A percentile compares a stretch with the other conserved stretches of the same genome.
Evolutionary conservation across 352 stramenopile genomes (phyloP).

Genomic region (Globisporangium paroecandrum): DNA sequence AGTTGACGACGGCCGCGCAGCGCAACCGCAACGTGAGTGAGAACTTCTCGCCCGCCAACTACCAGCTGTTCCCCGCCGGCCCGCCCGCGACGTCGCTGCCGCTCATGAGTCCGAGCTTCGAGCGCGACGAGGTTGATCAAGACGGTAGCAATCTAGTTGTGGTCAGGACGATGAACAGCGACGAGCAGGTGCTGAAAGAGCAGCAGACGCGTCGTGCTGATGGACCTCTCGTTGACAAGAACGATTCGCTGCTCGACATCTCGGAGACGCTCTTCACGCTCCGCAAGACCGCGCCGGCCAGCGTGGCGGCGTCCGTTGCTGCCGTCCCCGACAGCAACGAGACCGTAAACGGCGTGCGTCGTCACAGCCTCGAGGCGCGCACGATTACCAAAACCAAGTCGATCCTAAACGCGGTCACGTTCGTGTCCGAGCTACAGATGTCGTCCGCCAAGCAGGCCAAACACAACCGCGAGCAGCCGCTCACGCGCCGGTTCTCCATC

Average conservation of each 20-base stretch:
- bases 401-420: constrained; percentile 14
- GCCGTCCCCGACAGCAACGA: not conserved
- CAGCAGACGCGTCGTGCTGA: not conserved
- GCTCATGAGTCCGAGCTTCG: constrained; percentile 1
- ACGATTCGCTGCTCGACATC: not conserved
- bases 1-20: constrained; percentile 26
- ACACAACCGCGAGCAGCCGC: constrained; percentile 22
- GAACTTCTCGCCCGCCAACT: constrained; percentile 23
- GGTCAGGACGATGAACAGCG: not conserved
- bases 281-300: not conserved
- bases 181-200: not conserved
- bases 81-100: constrained; percentile 8
- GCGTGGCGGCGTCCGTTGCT: not conserved
- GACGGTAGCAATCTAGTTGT: not conserved
- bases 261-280: not conserved
- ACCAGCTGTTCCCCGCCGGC: constrained; percentile 9
- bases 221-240: not conserved
- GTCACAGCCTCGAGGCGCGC: constrained; percentile 10
- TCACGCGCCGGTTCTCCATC: constrained; percentile 39
- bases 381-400: constrained; percentile 21
- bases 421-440: constrained; percentile 13
- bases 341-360: not conserved
- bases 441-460: constrained; percentile 13
- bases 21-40: constrained; percentile 38
- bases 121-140: not conserved